A percentile compares a stretch with the other conserved stretches of the same genome.
Evolutionary conservation across 257 asterid species (phyloP).

Genomic region (Scutellaria galericulata): DNA sequence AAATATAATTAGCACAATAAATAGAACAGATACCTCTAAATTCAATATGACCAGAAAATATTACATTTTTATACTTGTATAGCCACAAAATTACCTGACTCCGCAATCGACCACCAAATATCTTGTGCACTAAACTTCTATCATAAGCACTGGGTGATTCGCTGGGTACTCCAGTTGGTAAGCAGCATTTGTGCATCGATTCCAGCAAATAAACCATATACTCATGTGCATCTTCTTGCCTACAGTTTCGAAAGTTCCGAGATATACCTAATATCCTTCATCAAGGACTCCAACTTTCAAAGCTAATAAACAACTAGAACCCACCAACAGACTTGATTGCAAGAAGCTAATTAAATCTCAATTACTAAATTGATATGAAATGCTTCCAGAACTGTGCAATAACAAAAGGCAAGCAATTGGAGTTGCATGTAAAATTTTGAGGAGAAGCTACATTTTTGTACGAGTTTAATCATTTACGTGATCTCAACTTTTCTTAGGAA

Average conservation of each 20-base stretch:
- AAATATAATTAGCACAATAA: constrained; percentile 17
- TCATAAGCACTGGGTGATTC: constrained; percentile 95
- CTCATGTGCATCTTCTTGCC: constrained; percentile 99
- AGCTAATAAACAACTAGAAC: constrained; percentile 9
- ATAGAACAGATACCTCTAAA: background rate
- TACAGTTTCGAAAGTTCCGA: constrained; percentile 81
- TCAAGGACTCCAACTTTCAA: constrained; percentile 52
- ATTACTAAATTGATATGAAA: background rate
- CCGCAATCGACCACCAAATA: constrained; percentile 90
- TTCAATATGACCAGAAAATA: background rate
- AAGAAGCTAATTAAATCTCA: constrained; percentile 6
- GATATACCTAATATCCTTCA: constrained; percentile 68
- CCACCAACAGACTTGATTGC: background rate
- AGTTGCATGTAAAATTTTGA: background rate
- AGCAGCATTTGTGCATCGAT: constrained; percentile 97
- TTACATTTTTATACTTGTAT: constrained; percentile 9
- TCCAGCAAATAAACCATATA: constrained; percentile 96
- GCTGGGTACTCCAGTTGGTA: constrained; percentile 93
- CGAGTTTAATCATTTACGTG: background rate
- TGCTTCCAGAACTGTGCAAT: background rate
- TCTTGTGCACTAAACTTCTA: constrained; percentile 96
- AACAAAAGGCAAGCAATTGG: background rate
- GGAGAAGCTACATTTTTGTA: background rate
- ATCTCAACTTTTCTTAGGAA: constrained; percentile 7
- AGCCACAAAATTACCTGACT: constrained; percentile 70